Base-by-base conservation (phyloP, 1,284 basidiomycete genomes). In the Meira miltonrushii region DNA sequence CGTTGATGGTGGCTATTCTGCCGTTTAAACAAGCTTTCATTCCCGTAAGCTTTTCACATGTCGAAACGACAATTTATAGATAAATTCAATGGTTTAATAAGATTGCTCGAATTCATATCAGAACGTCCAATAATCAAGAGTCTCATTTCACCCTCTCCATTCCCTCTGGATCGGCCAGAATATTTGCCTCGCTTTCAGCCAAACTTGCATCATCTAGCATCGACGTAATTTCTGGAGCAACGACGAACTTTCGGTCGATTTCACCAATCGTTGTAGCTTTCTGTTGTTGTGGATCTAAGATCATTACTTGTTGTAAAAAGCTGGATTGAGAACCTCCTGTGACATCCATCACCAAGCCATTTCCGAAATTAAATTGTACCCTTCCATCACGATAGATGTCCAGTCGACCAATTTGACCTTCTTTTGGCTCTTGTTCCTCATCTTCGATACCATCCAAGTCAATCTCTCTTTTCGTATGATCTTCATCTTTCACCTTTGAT, bases 281-380 rank as follows among this genome's bases (percentile, higher is more conserved):
- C 65, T 86, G 86, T 28, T 82, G 80, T 48, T 78, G 78, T 50
- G 80, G 72, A 77, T 95, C 87, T 48, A 94, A 74, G 66, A 87
- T 83, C 49, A 90, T 87, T 7, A 90, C 86, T 64, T 94, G 90
- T 75, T 95, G 90, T 9, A 94, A 82, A 79, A 95, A 96, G 0
- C 89, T 89, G 1, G 89, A 85, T 63, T 89, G 88, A 8, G 89
- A 91, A 15, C 88, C 90, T 11, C 88, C 85, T 4, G 84, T 85
- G 44, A 65, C 69, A 40, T 74, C 70, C 71, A 74, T 74, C 13
- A 71, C 59, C 2, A 76, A 58, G 19, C 69, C 67, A 12, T 48
- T 23, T 39, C 73, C 73, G n/a, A 74, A 66, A 15, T 54, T 57
- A 13, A 77, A 57, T 54, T 67, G 64, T 1, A 75, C 71, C 4